Percentiles rank a stretch among this genome's conserved stretches.
These are phyloP conservation scores for Lachnellula hyalina DNA, from an alignment of 2,329 filamentous ascomycete species.

Conservation along the genomic window DNA sequence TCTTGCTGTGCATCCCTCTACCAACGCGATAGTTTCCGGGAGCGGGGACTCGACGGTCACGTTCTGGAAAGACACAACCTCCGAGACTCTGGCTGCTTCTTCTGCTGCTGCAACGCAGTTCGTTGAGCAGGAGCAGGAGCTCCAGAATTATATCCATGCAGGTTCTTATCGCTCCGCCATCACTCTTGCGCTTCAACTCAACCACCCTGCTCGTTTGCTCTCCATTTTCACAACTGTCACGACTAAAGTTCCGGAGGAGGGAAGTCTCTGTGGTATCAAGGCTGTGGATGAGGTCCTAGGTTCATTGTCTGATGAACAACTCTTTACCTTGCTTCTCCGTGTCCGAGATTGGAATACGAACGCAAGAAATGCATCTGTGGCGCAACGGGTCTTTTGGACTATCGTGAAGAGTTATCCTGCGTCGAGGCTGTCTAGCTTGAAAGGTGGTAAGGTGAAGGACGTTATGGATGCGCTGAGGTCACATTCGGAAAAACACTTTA, in stretches of 20 bases:
- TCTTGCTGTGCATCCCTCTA: conserved; percentile 63
- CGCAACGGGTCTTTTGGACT: conserved; percentile 78
- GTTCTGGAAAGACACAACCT: conserved; percentile 92
- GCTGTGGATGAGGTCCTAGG: conserved; percentile 79
- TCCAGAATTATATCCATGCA: conserved; percentile 86
- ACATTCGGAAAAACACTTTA: conserved; percentile 92
- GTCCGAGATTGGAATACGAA: conserved; percentile 98
- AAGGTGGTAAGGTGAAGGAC: conserved; percentile 65
- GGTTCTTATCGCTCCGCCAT: conserved; percentile 92
- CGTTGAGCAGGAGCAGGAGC: conserved; percentile 88
- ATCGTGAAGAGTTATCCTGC: conserved; percentile 78
- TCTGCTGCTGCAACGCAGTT: conserved; percentile 70
- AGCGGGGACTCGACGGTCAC: conserved; percentile 89
- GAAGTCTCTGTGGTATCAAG: conserved; percentile 57
- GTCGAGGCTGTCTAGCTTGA: conserved; percentile 66
- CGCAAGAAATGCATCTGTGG: conserved; percentile 75
- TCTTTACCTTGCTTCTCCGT: conserved; percentile 76
- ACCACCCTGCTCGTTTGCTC: conserved; percentile 85
- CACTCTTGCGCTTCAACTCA: conserved; percentile 82
- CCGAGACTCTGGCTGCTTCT: conserved; percentile 68
- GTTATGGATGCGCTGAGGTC: conserved; percentile 80
- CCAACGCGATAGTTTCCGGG: conserved; percentile 77
- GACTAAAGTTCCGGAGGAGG: conserved; percentile 52
- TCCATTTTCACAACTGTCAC: conserved; percentile 76
- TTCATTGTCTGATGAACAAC: conserved; percentile 74